Percentiles rank a stretch among this genome's conserved stretches.
Evolutionary conservation across 108 stramenopile species (phyloP).

Genomic region (Hondaea fermentalgiana): DNA sequence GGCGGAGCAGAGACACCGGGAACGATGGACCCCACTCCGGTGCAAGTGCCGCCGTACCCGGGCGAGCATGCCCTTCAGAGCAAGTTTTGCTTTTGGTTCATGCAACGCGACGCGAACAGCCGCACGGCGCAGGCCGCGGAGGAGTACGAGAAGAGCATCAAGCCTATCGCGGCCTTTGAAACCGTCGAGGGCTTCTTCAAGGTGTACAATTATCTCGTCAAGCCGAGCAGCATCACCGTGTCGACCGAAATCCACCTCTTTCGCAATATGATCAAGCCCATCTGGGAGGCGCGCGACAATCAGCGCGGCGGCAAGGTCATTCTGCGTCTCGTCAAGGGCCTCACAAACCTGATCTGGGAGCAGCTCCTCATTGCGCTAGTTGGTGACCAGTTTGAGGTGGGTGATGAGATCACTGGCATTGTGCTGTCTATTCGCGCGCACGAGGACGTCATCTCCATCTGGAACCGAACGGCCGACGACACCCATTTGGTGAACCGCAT

Average conservation of each 20-base stretch:
- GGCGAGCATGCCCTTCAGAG: neutral
- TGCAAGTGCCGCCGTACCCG: neutral
- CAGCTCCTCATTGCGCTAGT: constrained; percentile 81
- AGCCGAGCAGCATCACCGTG: constrained; percentile 66
- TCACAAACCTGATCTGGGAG: constrained; percentile 81
- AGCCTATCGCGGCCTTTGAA: constrained; percentile 65
- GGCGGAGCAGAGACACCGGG: too few relatives aligned
- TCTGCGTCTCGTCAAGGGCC: constrained; percentile 70
- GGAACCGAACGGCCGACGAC: constrained; percentile 73
- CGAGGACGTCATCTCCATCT: constrained; percentile 87
- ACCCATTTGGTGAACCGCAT: constrained; percentile 62
- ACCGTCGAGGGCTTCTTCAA: constrained; percentile 87
- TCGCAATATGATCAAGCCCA: constrained; percentile 83
- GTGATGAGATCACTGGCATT: constrained; percentile 67
- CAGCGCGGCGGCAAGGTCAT: constrained; percentile 86
- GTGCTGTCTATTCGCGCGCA: constrained; percentile 76
- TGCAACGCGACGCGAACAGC: constrained; percentile 24
- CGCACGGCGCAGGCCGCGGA: neutral
- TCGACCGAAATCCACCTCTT: constrained; percentile 88
- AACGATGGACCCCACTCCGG: neutral
- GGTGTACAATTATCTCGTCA: constrained; percentile 72
- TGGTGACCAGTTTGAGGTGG: constrained; percentile 82
- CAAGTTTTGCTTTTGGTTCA: constrained; percentile 20
- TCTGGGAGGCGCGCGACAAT: constrained; percentile 88
- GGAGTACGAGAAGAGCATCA: constrained; percentile 71